Conservation (phyloP, 805 yeast genomes). For the Metschnikowia cerradonensis region DNA sequence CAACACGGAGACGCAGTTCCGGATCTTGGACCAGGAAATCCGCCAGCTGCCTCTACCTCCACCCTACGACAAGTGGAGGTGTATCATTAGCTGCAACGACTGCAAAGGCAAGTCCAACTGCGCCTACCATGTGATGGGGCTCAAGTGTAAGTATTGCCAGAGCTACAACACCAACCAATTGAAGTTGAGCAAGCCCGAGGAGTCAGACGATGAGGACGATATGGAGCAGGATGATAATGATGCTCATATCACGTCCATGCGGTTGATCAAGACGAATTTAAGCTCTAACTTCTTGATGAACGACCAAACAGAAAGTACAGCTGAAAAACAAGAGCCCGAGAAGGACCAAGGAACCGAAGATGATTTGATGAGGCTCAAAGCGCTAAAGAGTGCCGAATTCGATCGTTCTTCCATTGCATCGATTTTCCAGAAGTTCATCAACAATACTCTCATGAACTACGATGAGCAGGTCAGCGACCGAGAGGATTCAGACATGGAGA, state of each 20-base stretch:
- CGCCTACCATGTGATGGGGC: conserved; percentile 77
- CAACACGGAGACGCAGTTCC: conserved; percentile 84
- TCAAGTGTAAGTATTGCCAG: conserved; percentile 80
- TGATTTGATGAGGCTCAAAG: conserved; percentile 24
- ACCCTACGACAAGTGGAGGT: conserved; percentile 73
- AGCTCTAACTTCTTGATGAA: conserved; percentile 37
- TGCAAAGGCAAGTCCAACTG: conserved; percentile 79
- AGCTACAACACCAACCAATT: conserved; percentile 83
- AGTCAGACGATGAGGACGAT: conserved; percentile 45
- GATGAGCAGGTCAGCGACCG: neutral
- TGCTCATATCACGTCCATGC: conserved; percentile 23
- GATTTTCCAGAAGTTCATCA: conserved; percentile 37
- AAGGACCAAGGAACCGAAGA: conserved; percentile 23
- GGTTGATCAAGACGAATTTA: conserved; percentile 32
- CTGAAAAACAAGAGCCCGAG: neutral
- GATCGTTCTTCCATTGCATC: conserved; percentile 33
- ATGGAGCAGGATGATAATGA: conserved; percentile 12
- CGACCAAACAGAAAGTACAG: conserved; percentile 6
- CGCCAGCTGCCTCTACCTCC: conserved; percentile 71
- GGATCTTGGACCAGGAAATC: conserved; percentile 83
- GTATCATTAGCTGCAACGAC: conserved; percentile 77
- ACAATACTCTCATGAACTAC: conserved; percentile 20
- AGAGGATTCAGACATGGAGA: conserved; percentile 6
- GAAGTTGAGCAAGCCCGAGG: conserved; percentile 65
- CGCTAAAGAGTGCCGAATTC: conserved; percentile 19